Evolutionary conservation across 1,284 basidiomycete species (phyloP).

Genomic region (Pulchroboletus neoregius): DNA sequence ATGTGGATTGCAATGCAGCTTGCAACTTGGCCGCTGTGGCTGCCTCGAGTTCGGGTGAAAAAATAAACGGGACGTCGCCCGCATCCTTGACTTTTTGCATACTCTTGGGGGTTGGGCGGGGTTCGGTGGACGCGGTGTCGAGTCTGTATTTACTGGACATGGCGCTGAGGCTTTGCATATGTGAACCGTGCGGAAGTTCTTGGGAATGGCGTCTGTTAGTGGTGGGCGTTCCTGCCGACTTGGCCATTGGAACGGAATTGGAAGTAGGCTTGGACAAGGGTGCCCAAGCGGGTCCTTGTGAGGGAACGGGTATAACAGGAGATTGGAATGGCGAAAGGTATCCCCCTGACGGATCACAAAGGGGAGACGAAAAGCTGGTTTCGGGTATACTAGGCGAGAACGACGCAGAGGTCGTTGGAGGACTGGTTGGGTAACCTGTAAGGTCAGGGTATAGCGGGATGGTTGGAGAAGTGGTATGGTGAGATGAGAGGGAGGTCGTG

Average conservation of each 20-base stretch:
- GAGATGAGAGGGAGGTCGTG: conserved; percentile 21
- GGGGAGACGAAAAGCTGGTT: conserved; percentile 8
- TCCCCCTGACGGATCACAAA: conserved; percentile 14
- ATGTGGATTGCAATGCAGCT: conserved; percentile 24
- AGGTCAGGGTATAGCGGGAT: conserved; percentile 26
- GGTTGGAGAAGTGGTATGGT: conserved; percentile 23
- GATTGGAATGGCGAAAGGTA: conserved; percentile 22
- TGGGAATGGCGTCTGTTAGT: conserved; percentile 22
- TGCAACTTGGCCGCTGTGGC: conserved; percentile 29
- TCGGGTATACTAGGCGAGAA: conserved; percentile 20
- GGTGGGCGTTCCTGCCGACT: conserved; percentile 1
- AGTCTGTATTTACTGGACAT: conserved; percentile 30
- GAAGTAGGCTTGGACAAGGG: conserved; percentile 4
- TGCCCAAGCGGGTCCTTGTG: conserved; percentile 22
- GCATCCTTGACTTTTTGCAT: conserved; percentile 29
- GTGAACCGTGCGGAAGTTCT: conserved; percentile 20
- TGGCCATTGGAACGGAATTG: conserved; percentile 1
- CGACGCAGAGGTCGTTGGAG: conserved; percentile 10
- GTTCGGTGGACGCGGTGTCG: conserved; percentile 15
- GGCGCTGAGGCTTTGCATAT: conserved; percentile 23
- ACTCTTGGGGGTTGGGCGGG: conserved; percentile 14
- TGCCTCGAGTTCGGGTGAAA: conserved; percentile 32
- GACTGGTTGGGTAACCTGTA: conserved; percentile 16
- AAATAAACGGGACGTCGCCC: conserved; percentile 32
- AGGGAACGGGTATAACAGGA: conserved; percentile 11